These are phyloP conservation scores for Acrasis kona DNA, from an alignment of 78 protist genomes.

Conservation along the genomic window DNA sequence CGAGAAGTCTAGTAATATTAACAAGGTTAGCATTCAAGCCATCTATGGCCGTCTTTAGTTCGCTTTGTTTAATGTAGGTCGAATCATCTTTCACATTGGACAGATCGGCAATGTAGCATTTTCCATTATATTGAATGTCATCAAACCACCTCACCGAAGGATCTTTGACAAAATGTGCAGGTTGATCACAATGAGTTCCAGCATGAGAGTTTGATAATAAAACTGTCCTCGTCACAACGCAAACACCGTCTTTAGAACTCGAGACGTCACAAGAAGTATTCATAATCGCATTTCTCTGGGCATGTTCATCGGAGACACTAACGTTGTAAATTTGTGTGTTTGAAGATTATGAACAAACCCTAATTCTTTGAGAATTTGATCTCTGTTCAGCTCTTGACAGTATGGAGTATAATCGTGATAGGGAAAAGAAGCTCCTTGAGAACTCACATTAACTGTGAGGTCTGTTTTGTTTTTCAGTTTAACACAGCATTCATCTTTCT, in stretches of 20 bases:
- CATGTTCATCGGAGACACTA: too few species aligned
- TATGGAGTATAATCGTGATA: neutral
- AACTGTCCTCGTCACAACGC: neutral
- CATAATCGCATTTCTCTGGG: neutral
- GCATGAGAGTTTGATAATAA: conserved; percentile 1
- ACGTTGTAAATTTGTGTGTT: neutral
- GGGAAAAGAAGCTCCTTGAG: neutral
- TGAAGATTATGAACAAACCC: neutral
- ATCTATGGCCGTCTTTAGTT: neutral
- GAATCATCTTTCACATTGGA: neutral
- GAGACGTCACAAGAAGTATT: neutral
- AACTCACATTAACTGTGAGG: neutral
- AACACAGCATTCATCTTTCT: too few species aligned
- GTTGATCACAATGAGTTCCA: conserved; percentile 1
- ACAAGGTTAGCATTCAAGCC: neutral
- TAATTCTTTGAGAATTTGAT: neutral
- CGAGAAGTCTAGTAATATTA: neutral
- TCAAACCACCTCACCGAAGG: neutral
- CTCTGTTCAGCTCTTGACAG: neutral
- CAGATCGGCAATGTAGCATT: neutral
- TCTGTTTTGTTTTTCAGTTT: too few species aligned
- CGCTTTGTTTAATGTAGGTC: neutral
- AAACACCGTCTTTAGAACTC: neutral
- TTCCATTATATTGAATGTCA: neutral
- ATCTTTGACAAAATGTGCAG: neutral